Evolutionary conservation across 176 grass and related monocot genomes (phyloP), one percentile per base, ranked within the genome.

Genomic region (Pontederia crassipes): DNA sequence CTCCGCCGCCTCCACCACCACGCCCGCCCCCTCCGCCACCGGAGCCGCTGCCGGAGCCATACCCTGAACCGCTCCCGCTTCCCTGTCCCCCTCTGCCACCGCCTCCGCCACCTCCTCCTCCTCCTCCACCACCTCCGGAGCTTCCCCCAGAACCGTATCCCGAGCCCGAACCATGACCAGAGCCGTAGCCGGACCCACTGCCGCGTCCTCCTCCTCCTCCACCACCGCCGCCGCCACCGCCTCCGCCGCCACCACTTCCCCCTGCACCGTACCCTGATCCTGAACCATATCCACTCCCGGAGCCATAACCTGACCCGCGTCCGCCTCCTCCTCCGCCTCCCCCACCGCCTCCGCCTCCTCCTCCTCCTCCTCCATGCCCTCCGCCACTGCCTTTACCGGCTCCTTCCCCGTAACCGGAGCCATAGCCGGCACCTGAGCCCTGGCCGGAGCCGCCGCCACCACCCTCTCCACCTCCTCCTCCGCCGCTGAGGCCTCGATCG

Each of bases 21-120:
- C 58, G 28, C 27, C 59, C 16, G 9, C 62, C 45, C 46, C 9
- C 45, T 17, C 27, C 14, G 8, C 0, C 20, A 24, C 59, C 59
- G 32, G 28, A 40, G 6, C 61, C 53, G 4, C 50, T 72, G 55
- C 76, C 67, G 24, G n/a, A 18, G 9, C 76, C 68, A 11, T 60
- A 15, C 18, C 60, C 76, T 6, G 14, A 66, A 9, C 61, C 76
- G 13, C 58, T 57, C 29, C 67, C 75, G 45, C 40, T 71, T 3
- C 73, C 63, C 1, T 62, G 26, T 12, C 58, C 58, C 13, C 29
- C 20, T 16, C 62, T 46, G 17, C 46, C 46, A 2, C 46, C 62
- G 5, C 46, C 61, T 10, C 16, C 45, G 8, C 62, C 62, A 2
- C 46, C 62, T 12, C 62, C 62, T 48, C 62, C 62, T 11, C 62